A percentile compares a stretch with the other conserved stretches of the same genome.
These are phyloP conservation scores for Hemileccinum rubropunctum DNA, from an alignment of 768 basidiomycete genomes.

Conservation along the genomic window DNA sequence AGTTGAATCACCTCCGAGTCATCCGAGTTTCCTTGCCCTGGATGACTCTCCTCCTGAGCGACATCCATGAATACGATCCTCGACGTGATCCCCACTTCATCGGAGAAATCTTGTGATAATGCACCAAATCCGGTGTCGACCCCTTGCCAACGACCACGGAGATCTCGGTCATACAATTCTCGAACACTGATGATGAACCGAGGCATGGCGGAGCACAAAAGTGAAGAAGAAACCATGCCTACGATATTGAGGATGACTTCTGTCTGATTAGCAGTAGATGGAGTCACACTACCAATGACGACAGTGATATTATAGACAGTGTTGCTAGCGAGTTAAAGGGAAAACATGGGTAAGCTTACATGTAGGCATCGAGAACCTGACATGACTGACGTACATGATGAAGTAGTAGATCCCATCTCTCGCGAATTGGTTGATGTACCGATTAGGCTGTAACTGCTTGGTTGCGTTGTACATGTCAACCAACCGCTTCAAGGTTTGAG, in stretches of 20 bases:
- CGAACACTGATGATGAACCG: constrained; percentile 17
- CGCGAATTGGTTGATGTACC: constrained; percentile 1
- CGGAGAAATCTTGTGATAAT: not conserved
- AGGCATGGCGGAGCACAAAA: constrained; percentile 4
- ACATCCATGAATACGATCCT: not conserved
- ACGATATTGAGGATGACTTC: not conserved
- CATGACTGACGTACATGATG: constrained; percentile 5
- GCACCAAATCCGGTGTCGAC: constrained; percentile 15
- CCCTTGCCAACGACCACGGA: not conserved
- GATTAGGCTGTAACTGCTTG: constrained; percentile 6
- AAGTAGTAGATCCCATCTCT: constrained; percentile 16
- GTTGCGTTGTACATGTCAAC: constrained; percentile 7
- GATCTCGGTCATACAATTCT: not conserved
- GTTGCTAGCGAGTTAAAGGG: not conserved
- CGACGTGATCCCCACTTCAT: not conserved
- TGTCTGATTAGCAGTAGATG: not conserved
- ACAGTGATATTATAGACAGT: not conserved
- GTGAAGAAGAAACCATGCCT: too few species aligned
- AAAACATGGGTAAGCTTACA: too few species aligned
- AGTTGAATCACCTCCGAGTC: too few species aligned
- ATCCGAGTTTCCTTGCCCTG: not conserved
- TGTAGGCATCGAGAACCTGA: not conserved
- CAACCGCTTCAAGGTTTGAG: not conserved
- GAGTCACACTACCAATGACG: not conserved
- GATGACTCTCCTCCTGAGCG: not conserved